These are phyloP conservation scores for Leishmania martiniquensis DNA, from an alignment of 208 protist species.

Conservation along the genomic window DNA sequence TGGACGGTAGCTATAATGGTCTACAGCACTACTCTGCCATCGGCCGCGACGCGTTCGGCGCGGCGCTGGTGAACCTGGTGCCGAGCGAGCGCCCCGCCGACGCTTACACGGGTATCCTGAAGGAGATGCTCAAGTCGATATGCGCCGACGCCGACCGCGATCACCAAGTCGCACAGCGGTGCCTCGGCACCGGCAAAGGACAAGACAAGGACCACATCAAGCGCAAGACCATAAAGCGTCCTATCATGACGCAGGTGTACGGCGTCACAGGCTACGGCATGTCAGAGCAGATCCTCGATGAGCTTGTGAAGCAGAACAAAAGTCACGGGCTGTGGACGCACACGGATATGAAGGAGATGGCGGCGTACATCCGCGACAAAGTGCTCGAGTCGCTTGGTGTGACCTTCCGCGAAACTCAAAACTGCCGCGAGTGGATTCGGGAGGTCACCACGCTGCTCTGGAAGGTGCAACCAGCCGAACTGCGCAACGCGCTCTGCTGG, in stretches of 20 bases:
- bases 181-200: constrained; percentile 81
- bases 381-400: constrained; percentile 89
- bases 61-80: constrained; percentile 95
- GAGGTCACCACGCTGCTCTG: constrained; percentile 77
- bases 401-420: constrained; percentile 89
- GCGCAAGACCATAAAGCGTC: constrained; percentile 98
- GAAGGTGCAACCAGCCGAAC: constrained; percentile 78
- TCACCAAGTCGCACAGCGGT: constrained; percentile 83
- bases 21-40: constrained; percentile 99
- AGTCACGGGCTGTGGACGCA: constrained; percentile 90
- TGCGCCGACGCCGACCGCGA: constrained; percentile 82
- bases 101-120: constrained; percentile 97
- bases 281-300: constrained; percentile 94
- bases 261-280: constrained; percentile 98
- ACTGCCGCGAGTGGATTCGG: constrained; percentile 87
- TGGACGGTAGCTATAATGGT: constrained; percentile 98
- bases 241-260: constrained; percentile 99
- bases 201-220: constrained; percentile 93
- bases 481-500: constrained; percentile 93
- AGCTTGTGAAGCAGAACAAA: constrained; percentile 93
- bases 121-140: constrained; percentile 92
- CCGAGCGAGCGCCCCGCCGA: constrained; percentile 94
- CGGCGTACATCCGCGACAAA: constrained; percentile 89
- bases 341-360: constrained; percentile 92
- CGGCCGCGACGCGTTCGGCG: constrained; percentile 96